These are phyloP conservation scores for Beauveria australis DNA, from an alignment of 2,329 filamentous ascomycete genomes.

Conservation along the genomic window DNA sequence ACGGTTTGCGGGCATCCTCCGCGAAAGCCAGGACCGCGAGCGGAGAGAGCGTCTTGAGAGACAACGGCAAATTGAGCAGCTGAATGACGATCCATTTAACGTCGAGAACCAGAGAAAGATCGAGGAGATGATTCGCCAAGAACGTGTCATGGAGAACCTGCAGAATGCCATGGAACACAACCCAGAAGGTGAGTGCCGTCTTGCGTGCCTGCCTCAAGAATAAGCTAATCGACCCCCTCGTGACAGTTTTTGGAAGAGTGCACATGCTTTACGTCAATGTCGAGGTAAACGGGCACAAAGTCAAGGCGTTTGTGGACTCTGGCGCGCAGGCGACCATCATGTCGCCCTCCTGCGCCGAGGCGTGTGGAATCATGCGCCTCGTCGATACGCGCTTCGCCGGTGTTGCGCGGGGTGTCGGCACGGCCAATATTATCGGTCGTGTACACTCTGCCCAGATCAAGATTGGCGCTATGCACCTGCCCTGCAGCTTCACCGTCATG, in stretches of 20 bases:
- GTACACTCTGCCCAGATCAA: constrained; percentile 94
- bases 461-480: constrained; percentile 77
- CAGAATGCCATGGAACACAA: constrained; percentile 97
- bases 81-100: constrained; percentile 94
- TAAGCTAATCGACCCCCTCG: constrained; percentile 12
- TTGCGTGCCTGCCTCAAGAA: not conserved
- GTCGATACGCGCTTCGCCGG: constrained; percentile 89
- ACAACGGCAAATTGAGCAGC: constrained; percentile 70
- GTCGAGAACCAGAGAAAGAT: constrained; percentile 85
- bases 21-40: constrained; percentile 60
- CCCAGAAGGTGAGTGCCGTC: constrained; percentile 65
- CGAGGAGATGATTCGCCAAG: constrained; percentile 93
- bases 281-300: constrained; percentile 82
- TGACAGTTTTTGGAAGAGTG: constrained; percentile 79
- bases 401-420: constrained; percentile 87
- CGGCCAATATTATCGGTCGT: constrained; percentile 85
- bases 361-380: constrained; percentile 91
- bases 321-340: constrained; percentile 98
- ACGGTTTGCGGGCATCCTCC: constrained; percentile 66
- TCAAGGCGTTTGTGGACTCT: constrained; percentile 96
- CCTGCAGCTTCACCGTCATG: constrained; percentile 98
- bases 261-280: constrained; percentile 96
- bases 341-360: constrained; percentile 86
- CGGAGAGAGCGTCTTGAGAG: constrained; percentile 66
- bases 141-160: constrained; percentile 88